Percentiles rank a stretch among this genome's conserved stretches.
Conservation (phyloP, 225 moss, liverwort and hornwort species). For the Physcomitrium patens region DNA sequence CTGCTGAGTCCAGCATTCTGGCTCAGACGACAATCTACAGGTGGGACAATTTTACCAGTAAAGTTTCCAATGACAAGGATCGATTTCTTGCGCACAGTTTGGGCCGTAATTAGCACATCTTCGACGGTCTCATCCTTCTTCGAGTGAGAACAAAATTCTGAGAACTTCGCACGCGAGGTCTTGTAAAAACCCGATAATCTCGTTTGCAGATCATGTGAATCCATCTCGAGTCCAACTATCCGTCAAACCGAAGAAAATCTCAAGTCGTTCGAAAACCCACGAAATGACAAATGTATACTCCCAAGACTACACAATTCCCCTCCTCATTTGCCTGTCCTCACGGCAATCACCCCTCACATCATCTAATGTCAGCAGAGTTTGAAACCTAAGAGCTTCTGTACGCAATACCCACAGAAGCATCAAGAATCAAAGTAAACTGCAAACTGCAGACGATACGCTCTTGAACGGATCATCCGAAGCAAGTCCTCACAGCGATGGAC, state of each 20-base stretch:
- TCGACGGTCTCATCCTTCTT: slow-evolving; percentile 21
- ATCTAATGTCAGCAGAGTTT: too few species aligned
- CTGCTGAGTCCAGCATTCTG: neutral
- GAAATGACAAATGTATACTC: too few species aligned
- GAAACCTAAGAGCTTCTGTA: too few species aligned
- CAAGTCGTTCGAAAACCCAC: neutral
- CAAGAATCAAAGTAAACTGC: too few species aligned
- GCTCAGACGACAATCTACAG: neutral
- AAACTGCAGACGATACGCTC: too few species aligned
- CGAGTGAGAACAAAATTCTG: neutral
- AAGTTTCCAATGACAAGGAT: slow-evolving; percentile 36
- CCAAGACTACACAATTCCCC: too few species aligned
- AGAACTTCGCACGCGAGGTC: slow-evolving; percentile 26
- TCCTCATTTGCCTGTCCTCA: too few species aligned
- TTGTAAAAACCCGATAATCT: slow-evolving; percentile 31
- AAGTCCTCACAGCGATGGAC: too few species aligned
- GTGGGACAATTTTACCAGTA: neutral
- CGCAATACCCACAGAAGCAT: too few species aligned
- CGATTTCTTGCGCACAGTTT: slow-evolving; percentile 36
- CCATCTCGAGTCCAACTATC: slow-evolving; percentile 30
- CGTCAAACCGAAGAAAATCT: neutral
- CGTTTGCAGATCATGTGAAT: slow-evolving; percentile 11
- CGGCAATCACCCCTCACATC: too few species aligned
- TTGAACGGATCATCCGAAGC: too few species aligned
- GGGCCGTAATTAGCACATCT: slow-evolving; percentile 31